phyloP scores from a whole-genome alignment of 768 basidiomycete genomes.

The Psilocybe cubensis region DNA sequence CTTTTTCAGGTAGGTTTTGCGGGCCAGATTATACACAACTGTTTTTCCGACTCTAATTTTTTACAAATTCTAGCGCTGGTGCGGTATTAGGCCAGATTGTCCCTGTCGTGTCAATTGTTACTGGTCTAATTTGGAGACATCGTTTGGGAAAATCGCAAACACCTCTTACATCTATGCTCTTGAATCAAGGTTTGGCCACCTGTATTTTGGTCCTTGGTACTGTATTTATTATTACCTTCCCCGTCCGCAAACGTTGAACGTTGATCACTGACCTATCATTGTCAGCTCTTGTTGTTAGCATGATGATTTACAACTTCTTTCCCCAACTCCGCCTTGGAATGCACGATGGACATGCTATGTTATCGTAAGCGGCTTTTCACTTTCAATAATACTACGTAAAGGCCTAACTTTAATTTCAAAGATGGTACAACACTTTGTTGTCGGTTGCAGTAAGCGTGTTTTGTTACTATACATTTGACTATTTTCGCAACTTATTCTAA shows the following conservation, averaged over 20 bases:
- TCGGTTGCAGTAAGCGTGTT: too few species aligned
- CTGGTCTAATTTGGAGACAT: background rate
- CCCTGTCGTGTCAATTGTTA: background rate
- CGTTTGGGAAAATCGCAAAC: conserved; percentile 7
- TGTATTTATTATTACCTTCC: too few species aligned
- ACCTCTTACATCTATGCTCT: conserved; percentile 8
- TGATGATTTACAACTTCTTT: conserved; percentile 13
- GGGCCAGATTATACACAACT: background rate
- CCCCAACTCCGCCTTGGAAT: too few species aligned
- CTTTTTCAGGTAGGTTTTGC: conserved; percentile 8
- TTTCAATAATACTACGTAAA: too few species aligned
- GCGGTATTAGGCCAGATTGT: background rate
- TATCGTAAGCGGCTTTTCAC: too few species aligned
- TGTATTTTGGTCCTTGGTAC: conserved; percentile 9
- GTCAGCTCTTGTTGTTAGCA: conserved; percentile 11
- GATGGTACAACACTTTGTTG: too few species aligned
- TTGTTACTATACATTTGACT: too few species aligned
- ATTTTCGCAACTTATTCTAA: too few species aligned
- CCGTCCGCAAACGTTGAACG: too few species aligned
- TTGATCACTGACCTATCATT: too few species aligned
- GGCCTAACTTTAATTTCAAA: too few species aligned
- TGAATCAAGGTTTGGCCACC: conserved; percentile 8
- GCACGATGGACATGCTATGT: too few species aligned
- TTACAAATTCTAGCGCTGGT: background rate
- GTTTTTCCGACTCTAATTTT: background rate